phyloP scores from a whole-genome alignment of 805 yeast genomes.

The Yamadazyma phyllophila region DNA sequence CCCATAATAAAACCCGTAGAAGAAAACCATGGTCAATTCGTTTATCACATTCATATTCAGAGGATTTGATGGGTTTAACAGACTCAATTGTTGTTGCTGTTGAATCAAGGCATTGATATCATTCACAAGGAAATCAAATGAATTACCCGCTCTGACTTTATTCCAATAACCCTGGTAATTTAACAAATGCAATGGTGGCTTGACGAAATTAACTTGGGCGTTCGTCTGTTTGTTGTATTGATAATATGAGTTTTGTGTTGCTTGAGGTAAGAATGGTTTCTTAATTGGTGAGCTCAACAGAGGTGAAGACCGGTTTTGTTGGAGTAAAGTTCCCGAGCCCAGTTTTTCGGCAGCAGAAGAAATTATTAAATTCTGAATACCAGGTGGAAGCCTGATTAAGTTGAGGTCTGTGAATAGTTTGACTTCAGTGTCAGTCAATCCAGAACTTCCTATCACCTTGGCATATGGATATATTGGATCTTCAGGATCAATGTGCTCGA shows the following conservation, averaged over 20 bases:
- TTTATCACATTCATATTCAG: slow-evolving; percentile 23
- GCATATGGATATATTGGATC: slow-evolving; percentile 15
- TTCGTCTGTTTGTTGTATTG: slow-evolving; percentile 4
- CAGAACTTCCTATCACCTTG: slow-evolving; percentile 30
- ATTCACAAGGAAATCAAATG: slow-evolving; percentile 30
- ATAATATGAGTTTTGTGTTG: slow-evolving; percentile 16
- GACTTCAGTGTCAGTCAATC: slow-evolving; percentile 28
- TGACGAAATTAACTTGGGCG: slow-evolving; percentile 12
- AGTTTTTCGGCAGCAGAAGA: slow-evolving; percentile 30
- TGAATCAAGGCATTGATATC: slow-evolving; percentile 25
- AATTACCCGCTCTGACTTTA: slow-evolving; percentile 31
- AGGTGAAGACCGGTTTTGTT: slow-evolving; percentile 13
- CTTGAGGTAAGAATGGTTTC: slow-evolving; percentile 35
- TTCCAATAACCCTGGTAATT: slow-evolving; percentile 43
- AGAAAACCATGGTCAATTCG: slow-evolving; percentile 38
- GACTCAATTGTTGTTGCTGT: slow-evolving; percentile 5
- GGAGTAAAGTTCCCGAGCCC: slow-evolving; percentile 15
- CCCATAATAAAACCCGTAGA: slow-evolving; percentile 44
- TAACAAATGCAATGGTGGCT: slow-evolving; percentile 34
- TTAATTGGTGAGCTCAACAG: slow-evolving; percentile 23
- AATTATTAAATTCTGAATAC: slow-evolving; percentile 41
- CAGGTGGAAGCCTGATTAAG: slow-evolving; percentile 38
- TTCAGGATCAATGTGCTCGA: neutral
- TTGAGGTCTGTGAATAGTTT: slow-evolving; percentile 34
- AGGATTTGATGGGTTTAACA: neutral